A percentile compares a stretch with the other conserved stretches of the same genome.
phyloP scores from a whole-genome alignment of 805 yeast genomes.

The Starmerella stigmatis region DNA sequence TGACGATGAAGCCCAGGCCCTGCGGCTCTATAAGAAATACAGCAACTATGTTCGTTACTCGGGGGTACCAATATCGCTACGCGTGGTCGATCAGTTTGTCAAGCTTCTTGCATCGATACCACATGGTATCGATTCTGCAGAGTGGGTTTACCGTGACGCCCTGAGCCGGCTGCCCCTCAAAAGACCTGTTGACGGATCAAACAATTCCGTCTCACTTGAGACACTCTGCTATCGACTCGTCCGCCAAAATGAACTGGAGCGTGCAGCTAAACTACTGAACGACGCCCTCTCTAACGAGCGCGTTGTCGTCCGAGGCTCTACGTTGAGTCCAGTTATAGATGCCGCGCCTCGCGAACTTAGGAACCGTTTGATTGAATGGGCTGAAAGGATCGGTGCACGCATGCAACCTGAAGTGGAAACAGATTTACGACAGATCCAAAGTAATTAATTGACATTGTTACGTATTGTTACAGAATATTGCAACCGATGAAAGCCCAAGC shows the following conservation, averaged over 20 bases:
- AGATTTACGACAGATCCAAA: too few relatives aligned
- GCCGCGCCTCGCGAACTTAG: slow-evolving; percentile 6
- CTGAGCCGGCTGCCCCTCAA: slow-evolving; percentile 13
- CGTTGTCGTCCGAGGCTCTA: slow-evolving; percentile 9
- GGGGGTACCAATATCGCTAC: slow-evolving; percentile 8
- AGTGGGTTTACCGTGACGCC: slow-evolving; percentile 18
- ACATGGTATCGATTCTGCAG: slow-evolving; percentile 20
- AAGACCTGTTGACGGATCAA: slow-evolving; percentile 13
- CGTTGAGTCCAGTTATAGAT: slow-evolving; percentile 13
- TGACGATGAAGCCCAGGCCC: slow-evolving; percentile 13
- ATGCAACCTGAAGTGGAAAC: too few relatives aligned
- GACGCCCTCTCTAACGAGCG: slow-evolving; percentile 4
- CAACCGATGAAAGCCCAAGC: too few relatives aligned
- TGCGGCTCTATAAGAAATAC: slow-evolving; percentile 18
- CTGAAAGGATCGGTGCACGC: not conserved
- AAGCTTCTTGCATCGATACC: slow-evolving; percentile 15
- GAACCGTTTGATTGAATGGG: slow-evolving; percentile 3
- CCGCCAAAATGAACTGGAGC: slow-evolving; percentile 11
- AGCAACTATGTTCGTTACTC: slow-evolving; percentile 2
- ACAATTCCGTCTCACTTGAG: slow-evolving; percentile 16
- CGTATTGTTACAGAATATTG: too few relatives aligned
- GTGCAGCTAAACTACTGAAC: slow-evolving; percentile 20
- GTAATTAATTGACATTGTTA: too few relatives aligned
- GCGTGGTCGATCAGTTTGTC: slow-evolving; percentile 25
- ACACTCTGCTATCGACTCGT: slow-evolving; percentile 16